A percentile compares a stretch with the other conserved stretches of the same genome.
These are phyloP conservation scores for Backusella luteola DNA, from an alignment of 192 early-diverging fungal genomes.

Conservation along the genomic window DNA sequence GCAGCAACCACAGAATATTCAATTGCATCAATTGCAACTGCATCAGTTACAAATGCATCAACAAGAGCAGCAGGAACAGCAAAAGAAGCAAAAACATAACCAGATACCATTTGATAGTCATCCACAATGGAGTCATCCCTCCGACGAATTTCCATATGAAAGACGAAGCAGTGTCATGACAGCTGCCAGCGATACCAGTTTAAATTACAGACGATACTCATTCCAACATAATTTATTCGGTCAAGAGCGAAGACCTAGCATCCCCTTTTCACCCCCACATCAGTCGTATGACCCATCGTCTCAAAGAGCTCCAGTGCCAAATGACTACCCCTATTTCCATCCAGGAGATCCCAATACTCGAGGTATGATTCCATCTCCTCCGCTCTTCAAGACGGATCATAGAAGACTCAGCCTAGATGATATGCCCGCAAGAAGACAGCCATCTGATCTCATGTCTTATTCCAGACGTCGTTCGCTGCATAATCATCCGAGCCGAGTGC, in stretches of 20 bases:
- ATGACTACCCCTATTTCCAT: background rate
- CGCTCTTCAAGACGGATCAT: background rate
- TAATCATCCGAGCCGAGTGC: background rate
- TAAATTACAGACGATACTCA: background rate
- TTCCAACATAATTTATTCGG: background rate
- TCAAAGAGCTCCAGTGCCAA: background rate
- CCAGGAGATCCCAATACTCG: background rate
- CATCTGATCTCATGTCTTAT: background rate
- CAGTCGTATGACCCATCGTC: constrained; percentile 1
- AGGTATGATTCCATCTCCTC: constrained; percentile 3
- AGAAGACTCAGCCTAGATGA: background rate
- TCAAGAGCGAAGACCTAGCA: constrained; percentile 8
- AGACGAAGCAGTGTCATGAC: background rate
- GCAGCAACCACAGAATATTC: background rate
- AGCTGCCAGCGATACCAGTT: background rate
- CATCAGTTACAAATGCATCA: background rate
- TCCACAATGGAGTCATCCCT: background rate
- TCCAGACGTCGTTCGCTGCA: background rate
- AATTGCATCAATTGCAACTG: constrained; percentile 1
- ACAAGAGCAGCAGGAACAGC: background rate
- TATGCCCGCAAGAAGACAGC: background rate
- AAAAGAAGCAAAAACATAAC: background rate
- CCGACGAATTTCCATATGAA: background rate
- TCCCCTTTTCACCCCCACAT: constrained; percentile 12
- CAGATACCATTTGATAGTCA: background rate